Evolutionary conservation across 2,329 filamentous ascomycete species (phyloP).

Genomic region (Exophiala dermatitidis): DNA sequence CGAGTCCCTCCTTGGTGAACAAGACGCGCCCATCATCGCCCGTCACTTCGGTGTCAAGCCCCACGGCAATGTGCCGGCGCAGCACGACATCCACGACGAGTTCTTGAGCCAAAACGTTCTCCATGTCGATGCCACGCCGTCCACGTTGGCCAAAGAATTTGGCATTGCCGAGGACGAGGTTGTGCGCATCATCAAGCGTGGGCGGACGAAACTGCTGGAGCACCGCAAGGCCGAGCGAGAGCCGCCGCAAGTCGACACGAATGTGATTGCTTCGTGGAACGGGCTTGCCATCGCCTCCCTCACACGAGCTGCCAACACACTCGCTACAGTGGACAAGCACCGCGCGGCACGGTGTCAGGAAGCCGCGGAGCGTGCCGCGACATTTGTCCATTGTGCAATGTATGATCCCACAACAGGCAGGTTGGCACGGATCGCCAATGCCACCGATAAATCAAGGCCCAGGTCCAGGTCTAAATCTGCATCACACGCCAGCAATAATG

Average conservation of each 20-base stretch:
- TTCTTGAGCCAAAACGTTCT: conserved; percentile 92
- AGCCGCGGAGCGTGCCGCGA: conserved; percentile 60
- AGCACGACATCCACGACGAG: conserved; percentile 84
- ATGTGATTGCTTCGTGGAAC: conserved; percentile 82
- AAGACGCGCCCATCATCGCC: conserved; percentile 66
- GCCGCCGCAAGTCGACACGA: conserved; percentile 74
- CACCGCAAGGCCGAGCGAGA: conserved; percentile 68
- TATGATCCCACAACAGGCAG: conserved; percentile 58
- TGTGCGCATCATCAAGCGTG: conserved; percentile 57
- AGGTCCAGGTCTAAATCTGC: too few relatives aligned
- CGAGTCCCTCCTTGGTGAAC: conserved; percentile 61
- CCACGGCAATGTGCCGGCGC: conserved; percentile 76
- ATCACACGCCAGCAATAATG: too few relatives aligned
- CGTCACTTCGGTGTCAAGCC: conserved; percentile 76
- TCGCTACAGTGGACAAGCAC: conserved; percentile 54
- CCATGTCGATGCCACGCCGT: conserved; percentile 59
- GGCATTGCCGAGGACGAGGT: conserved; percentile 64
- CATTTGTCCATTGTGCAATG: conserved; percentile 65
- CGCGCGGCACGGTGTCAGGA: conserved; percentile 55
- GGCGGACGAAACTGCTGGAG: conserved; percentile 60
- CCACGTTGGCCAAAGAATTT: conserved; percentile 67
- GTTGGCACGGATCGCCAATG: conserved; percentile 51
- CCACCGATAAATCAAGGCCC: too few relatives aligned
- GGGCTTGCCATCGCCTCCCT: conserved; percentile 78
- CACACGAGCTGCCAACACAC: conserved; percentile 62